These are phyloP conservation scores for Penicillium sp. DNA, from an alignment of 2,329 filamentous ascomycete genomes.

Conservation along the genomic window DNA sequence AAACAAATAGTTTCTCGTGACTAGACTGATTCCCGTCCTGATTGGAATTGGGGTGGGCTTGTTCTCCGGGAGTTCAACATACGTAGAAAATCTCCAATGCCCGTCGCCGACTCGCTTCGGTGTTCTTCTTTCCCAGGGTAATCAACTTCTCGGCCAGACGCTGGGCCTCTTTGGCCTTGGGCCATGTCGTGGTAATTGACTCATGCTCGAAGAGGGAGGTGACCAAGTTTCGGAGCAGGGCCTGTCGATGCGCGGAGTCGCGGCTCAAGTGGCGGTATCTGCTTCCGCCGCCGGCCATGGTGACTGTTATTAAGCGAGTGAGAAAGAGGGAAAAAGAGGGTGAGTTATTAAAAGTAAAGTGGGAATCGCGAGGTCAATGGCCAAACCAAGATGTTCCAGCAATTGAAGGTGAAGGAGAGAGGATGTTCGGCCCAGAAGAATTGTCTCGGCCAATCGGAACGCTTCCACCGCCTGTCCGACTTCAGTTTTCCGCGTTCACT, in stretches of 20 bases:
- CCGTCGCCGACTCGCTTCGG: constrained; percentile 70
- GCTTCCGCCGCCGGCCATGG: constrained; percentile 80
- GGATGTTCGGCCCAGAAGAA: constrained; percentile 28
- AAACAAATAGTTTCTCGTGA: neutral
- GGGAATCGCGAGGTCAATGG: constrained; percentile 6
- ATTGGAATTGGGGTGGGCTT: neutral
- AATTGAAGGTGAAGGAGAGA: constrained; percentile 2
- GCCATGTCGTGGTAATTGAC: constrained; percentile 90
- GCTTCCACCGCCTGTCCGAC: constrained; percentile 24
- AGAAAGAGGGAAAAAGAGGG: neutral
- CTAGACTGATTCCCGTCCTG: neutral
- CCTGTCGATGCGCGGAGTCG: constrained; percentile 80
- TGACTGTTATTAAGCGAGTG: constrained; percentile 16
- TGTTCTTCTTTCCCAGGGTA: constrained; percentile 89
- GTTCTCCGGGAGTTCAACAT: constrained; percentile 39
- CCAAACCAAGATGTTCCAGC: neutral
- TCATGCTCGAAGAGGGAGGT: constrained; percentile 92
- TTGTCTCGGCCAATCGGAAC: constrained; percentile 40
- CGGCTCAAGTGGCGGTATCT: constrained; percentile 90
- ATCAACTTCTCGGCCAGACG: constrained; percentile 90
- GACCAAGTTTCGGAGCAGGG: constrained; percentile 91
- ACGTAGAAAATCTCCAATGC: constrained; percentile 86
- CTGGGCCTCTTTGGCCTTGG: constrained; percentile 97
- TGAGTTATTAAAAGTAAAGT: neutral
- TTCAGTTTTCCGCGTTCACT: constrained; percentile 16